phyloP scores from a whole-genome alignment of 768 basidiomycete species.

The Lentinula edodes region DNA sequence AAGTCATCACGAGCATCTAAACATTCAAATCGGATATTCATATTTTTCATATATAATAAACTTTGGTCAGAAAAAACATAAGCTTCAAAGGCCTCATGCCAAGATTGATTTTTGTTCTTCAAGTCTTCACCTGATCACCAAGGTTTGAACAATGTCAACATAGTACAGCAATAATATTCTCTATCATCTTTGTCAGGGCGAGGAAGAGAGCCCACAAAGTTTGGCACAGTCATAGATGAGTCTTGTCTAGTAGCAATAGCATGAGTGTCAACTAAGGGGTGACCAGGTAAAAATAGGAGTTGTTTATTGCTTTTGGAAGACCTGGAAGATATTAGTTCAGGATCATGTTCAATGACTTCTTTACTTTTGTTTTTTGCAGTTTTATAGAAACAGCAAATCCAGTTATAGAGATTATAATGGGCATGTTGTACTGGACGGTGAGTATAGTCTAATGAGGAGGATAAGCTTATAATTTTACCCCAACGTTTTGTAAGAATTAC shows the following conservation, averaged over 20 bases:
- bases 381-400: neutral
- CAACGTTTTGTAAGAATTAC: constrained; percentile 14
- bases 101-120: constrained; percentile 12
- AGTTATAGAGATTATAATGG: constrained; percentile 12
- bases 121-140: constrained; percentile 19
- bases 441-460: constrained; percentile 4
- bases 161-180: constrained; percentile 25
- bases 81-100: constrained; percentile 16
- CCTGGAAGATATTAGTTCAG: neutral
- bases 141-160: constrained; percentile 25
- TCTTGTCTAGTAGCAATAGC: constrained; percentile 1
- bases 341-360: neutral
- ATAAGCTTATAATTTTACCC: constrained; percentile 15
- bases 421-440: constrained; percentile 24
- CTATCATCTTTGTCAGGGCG: constrained; percentile 22
- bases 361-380: neutral
- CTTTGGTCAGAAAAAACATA: constrained; percentile 12
- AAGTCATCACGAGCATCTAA: constrained; percentile 29
- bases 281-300: neutral
- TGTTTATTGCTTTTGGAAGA: constrained; percentile 7
- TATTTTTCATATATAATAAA: constrained; percentile 18
- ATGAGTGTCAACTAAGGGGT: constrained; percentile 21
- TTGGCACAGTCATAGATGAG: constrained; percentile 12
- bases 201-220: constrained; percentile 24
- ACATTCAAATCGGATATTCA: constrained; percentile 29